Evolutionary conservation across 345 rosid species (phyloP), one percentile per base, ranked within the genome.

Genomic region (Kernera saxatilis): DNA sequence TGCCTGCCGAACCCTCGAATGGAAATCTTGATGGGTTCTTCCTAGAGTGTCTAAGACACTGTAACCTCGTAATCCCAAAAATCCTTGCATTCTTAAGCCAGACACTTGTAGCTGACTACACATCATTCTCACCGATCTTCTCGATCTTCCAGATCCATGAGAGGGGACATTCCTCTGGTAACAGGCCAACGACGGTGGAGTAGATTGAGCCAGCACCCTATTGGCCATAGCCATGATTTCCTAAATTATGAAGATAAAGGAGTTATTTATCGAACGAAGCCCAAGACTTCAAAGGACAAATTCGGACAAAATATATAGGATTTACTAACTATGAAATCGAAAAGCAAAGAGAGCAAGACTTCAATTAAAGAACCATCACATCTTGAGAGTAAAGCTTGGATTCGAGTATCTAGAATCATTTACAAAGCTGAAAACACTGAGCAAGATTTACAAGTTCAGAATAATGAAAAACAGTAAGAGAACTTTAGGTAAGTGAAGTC

Each of bases 181-280:
- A 62, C 82, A 74, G 37, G 75, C 87, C 55, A 82, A 45, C 11
- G 89, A 81, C 25, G 91, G 88, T 50, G 82, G 74, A 59, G 84
- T 82, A 22, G 90, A 84, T 71, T 91, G 96, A 76, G 85, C 87
- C 54, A 91, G 79, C 76, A 90, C 87, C 80, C 88, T 76, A 55
- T 71, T 83, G 76, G 89, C 91, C 98, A 93, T 93, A 32, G 77
- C 80, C 80, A 76, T 70, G 55, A 64, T 46, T 37, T 46, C 51
- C 71, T 76, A 62, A 12, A 35, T 17, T 17, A 22, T 19, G 6
- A 41, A 56, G 29, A 27, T 12, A 4, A 45, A 27, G 26, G 2
- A 40, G 17, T 49, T 39, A 39, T 14, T 19, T 39, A 57, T 14
- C n/a, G 48, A 71, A 36, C 5, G 18, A 60, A 60, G 10, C 44